These are phyloP conservation scores for Suhomyces anneliseae DNA, from an alignment of 1,139 yeast genomes.

Conservation along the genomic window DNA sequence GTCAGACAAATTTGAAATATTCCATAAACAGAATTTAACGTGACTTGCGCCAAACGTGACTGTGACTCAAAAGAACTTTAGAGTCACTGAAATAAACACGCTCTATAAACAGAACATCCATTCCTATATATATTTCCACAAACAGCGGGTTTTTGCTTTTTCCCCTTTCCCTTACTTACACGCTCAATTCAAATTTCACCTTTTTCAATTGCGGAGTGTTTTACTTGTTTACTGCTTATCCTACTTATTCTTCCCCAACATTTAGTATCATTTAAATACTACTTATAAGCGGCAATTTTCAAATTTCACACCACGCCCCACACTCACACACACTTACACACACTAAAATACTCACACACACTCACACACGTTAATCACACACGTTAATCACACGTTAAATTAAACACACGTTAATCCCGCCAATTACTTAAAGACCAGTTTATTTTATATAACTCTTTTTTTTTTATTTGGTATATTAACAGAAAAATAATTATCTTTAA, in stretches of 20 bases:
- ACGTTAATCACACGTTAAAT: neutral
- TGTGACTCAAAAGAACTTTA: constrained; percentile 4
- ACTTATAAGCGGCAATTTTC: no score
- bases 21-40: constrained; percentile 4
- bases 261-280: no score
- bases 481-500: neutral
- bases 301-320: neutral
- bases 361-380: neutral
- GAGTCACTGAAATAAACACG: constrained; percentile 8
- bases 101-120: neutral
- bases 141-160: neutral
- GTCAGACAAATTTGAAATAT: constrained; percentile 5
- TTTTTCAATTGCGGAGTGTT: neutral
- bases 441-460: no score
- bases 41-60: constrained; percentile 10
- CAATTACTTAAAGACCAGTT: no score
- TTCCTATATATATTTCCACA: neutral
- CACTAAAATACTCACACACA: neutral
- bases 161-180: neutral
- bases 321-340: neutral
- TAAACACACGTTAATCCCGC: neutral
- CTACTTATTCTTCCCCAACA: no score
- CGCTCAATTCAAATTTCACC: neutral
- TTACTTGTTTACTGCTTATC: no score
- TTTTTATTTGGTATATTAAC: no score